Conservation (phyloP, 202 grass and related monocot species). For the Dendrocalamus latiflorus region DNA sequence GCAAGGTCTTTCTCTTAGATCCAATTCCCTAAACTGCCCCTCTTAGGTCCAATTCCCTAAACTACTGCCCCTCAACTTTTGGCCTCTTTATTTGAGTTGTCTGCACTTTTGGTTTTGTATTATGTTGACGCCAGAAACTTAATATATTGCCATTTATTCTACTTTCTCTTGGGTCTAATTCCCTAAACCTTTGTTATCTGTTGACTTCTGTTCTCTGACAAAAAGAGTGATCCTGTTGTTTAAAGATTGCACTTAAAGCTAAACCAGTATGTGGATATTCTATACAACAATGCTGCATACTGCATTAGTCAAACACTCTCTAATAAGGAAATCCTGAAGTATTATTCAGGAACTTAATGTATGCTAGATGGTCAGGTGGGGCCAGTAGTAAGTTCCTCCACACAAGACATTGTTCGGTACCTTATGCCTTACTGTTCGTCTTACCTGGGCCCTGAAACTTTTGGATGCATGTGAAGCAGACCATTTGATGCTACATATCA, state of each 20-base stretch:
- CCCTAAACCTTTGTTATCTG: neutral
- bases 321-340: neutral
- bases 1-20: too few relatives aligned
- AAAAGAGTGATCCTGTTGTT: neutral
- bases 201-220: neutral
- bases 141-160: neutral
- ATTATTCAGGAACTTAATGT: neutral
- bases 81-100: neutral
- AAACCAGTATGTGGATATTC: neutral
- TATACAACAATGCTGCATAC: neutral
- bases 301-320: neutral
- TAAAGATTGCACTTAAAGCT: neutral
- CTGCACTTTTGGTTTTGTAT: neutral
- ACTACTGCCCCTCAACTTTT: neutral
- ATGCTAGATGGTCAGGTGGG: neutral
- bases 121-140: neutral
- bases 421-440: neutral
- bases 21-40: too few relatives aligned
- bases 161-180: neutral
- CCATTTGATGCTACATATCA: neutral
- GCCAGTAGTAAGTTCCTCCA: neutral
- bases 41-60: neutral
- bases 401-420: neutral
- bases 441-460: neutral
- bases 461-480: neutral